phyloP scores from a whole-genome alignment of 192 early-diverging fungal species.

The Powellomyces hirtus region DNA sequence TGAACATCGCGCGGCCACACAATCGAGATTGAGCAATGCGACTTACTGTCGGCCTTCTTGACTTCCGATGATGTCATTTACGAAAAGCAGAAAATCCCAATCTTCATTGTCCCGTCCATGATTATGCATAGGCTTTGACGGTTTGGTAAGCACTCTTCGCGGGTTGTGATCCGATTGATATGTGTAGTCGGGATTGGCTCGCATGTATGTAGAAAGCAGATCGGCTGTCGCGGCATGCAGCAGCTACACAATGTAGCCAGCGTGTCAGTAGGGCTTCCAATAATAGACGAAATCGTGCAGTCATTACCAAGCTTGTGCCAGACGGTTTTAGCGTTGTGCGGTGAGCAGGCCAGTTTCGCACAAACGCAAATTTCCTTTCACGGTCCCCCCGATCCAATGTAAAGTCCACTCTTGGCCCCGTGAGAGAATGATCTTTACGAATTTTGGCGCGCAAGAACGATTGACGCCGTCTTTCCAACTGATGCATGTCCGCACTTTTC shows the following conservation, averaged over 20 bases:
- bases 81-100: constrained; percentile 94
- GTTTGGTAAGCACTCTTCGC: constrained; percentile 90
- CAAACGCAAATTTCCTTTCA: background rate
- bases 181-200: constrained; percentile 76
- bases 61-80: constrained; percentile 94
- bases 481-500: constrained; percentile 18
- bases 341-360: constrained; percentile 9
- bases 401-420: constrained; percentile 20
- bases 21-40: background rate
- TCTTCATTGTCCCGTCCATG: constrained; percentile 95
- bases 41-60: constrained; percentile 81
- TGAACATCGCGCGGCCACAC: background rate
- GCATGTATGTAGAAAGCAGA: constrained; percentile 70
- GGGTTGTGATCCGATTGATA: constrained; percentile 81
- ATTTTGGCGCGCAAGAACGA: constrained; percentile 7
- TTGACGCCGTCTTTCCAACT: constrained; percentile 23
- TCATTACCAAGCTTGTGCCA: background rate
- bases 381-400: background rate
- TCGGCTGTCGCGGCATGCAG: constrained; percentile 23
- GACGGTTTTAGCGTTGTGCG: background rate
- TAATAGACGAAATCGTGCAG: background rate
- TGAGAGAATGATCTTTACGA: background rate
- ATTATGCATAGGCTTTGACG: constrained; percentile 84
- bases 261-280: background rate
- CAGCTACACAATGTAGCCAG: background rate